These are phyloP conservation scores for Aureobasidium sp. DNA, from an alignment of 2,329 filamentous ascomycete species.

Conservation along the genomic window DNA sequence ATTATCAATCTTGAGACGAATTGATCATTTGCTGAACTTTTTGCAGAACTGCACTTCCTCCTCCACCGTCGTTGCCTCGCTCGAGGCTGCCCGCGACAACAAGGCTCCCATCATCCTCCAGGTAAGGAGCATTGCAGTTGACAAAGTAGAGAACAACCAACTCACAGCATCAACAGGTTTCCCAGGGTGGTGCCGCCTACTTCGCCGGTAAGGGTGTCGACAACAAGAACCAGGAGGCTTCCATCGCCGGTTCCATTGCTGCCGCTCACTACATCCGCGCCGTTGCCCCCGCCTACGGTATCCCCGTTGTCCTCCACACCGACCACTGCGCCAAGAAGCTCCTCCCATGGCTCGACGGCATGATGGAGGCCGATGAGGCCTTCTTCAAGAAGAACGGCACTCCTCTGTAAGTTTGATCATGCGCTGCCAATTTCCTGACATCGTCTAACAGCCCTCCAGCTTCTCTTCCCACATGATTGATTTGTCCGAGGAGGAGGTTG, in stretches of 20 bases:
- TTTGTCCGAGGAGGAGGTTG: constrained; percentile 81
- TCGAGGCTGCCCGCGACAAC: constrained; percentile 89
- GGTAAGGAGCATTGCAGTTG: constrained; percentile 28
- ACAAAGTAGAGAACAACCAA: not conserved
- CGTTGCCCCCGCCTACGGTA: constrained; percentile 75
- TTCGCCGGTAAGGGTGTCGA: constrained; percentile 56
- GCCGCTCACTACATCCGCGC: constrained; percentile 89
- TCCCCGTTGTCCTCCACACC: constrained; percentile 91
- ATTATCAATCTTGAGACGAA: not conserved
- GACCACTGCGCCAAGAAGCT: constrained; percentile 99
- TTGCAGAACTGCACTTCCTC: constrained; percentile 78
- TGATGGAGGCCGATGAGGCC: constrained; percentile 86
- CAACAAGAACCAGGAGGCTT: constrained; percentile 78
- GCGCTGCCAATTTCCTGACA: not conserved
- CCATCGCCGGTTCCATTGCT: constrained; percentile 78
- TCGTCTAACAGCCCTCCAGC: not conserved
- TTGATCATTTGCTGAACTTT: constrained; percentile 11
- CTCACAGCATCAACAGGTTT: constrained; percentile 39
- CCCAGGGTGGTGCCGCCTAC: constrained; percentile 79
- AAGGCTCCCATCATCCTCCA: constrained; percentile 81
- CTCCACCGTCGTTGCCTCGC: constrained; percentile 73
- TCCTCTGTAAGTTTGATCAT: constrained; percentile 48
- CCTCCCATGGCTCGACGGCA: constrained; percentile 92
- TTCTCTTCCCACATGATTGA: constrained; percentile 99
- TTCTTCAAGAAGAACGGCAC: constrained; percentile 92